These are phyloP conservation scores for Syzygium syzygioides DNA, from an alignment of 441 rosid genomes.

Conservation along the genomic window DNA sequence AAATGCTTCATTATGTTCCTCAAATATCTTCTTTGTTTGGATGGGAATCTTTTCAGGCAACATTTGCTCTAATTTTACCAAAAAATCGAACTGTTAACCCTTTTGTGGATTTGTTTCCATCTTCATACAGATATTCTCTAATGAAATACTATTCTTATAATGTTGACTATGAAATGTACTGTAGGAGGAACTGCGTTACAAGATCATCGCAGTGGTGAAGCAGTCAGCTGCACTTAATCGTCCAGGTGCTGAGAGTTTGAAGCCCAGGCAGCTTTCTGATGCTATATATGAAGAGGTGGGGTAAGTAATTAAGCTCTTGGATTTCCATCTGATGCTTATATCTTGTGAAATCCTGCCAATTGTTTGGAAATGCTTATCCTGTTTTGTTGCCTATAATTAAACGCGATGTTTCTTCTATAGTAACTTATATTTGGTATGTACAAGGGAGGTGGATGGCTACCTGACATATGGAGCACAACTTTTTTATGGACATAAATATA, in stretches of 20 bases:
- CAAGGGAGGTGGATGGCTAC: neutral
- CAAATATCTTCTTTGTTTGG: neutral
- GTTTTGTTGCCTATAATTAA: neutral
- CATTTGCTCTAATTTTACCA: neutral
- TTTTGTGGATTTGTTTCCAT: slow-evolving; percentile 15
- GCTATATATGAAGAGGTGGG: slow-evolving; percentile 71
- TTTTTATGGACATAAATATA: neutral
- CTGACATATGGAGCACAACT: neutral
- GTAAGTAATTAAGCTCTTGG: slow-evolving; percentile 28
- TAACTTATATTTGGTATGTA: neutral
- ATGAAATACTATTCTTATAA: neutral
- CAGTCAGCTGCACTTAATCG: slow-evolving; percentile 63
- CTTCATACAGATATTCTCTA: neutral
- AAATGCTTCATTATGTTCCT: neutral
- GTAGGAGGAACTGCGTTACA: slow-evolving; percentile 78
- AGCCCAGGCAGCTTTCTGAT: slow-evolving; percentile 83
- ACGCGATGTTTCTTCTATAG: neutral
- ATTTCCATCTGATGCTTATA: neutral
- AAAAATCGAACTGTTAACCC: neutral
- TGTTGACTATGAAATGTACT: slow-evolving; percentile 14
- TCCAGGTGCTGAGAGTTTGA: slow-evolving; percentile 60
- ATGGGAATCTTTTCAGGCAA: neutral
- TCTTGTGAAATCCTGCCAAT: neutral
- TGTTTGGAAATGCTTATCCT: neutral
- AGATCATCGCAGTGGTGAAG: slow-evolving; percentile 55